phyloP scores from a whole-genome alignment of 352 stramenopile genomes.

The Phytophthora agathidicida region DNA sequence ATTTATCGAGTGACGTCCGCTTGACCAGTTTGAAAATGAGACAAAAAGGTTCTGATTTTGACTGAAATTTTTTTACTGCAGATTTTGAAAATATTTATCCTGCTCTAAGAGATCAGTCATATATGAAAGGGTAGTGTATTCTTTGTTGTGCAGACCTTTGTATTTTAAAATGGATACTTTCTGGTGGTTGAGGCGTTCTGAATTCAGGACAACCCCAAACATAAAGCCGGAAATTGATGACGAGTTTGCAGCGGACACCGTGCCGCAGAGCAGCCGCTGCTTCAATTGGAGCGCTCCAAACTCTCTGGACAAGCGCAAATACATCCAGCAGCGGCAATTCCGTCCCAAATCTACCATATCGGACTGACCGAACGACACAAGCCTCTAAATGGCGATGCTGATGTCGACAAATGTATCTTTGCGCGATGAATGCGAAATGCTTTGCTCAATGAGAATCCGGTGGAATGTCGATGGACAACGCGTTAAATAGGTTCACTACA shows the following conservation, averaged over 20 bases:
- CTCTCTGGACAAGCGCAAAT: too few species aligned
- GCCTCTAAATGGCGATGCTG: too few species aligned
- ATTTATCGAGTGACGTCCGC: not conserved
- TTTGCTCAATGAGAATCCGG: too few species aligned
- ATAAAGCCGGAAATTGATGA: conserved; percentile 4
- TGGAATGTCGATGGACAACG: not conserved
- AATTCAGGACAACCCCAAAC: conserved; percentile 10
- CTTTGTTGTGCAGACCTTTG: not conserved
- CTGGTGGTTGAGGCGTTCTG: not conserved
- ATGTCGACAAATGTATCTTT: too few species aligned
- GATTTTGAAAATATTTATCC: conserved; percentile 1
- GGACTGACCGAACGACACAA: too few species aligned
- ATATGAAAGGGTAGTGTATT: not conserved
- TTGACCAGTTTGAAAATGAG: conserved; percentile 7
- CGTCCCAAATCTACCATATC: too few species aligned
- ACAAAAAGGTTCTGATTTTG: conserved; percentile 17
- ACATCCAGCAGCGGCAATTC: too few species aligned
- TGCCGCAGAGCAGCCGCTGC: conserved; percentile 5
- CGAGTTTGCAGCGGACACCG: not conserved
- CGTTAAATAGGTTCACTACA: conserved; percentile 11
- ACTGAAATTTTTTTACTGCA: conserved; percentile 17
- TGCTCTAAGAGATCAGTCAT: not conserved
- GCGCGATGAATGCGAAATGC: conserved; percentile 6
- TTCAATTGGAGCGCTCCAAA: not conserved
- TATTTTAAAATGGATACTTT: conserved; percentile 11